Evolutionary conservation across 306 rosid species (phyloP), one percentile per base, ranked within the genome.

Genomic region (Prunus kanzakura): DNA sequence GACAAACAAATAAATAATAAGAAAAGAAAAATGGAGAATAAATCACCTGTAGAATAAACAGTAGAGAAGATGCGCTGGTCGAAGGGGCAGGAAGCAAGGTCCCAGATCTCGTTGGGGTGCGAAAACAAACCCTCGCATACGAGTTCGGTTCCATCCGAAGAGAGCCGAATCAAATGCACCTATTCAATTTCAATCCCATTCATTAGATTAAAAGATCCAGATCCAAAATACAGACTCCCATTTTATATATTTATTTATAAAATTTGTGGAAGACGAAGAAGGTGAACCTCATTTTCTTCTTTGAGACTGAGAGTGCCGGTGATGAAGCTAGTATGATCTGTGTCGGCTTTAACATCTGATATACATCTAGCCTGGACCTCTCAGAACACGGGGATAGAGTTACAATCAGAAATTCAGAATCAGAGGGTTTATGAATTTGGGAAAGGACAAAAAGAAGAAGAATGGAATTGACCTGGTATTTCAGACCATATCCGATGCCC

Each of bases 11-110:
- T 60, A 15, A 45, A 49, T 10, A 8, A 72, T 27, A 18, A 12
- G 15, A 6, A 55, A 50, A 20, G 56, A 29, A 64, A 14, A 65
- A 14, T 60, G 23, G 27, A 3, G 25, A 20, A 70, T 23, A 23
- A 75, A 71, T 68, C 87, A 96, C 99, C 99, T 54, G 89, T 82
- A 14, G 91, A 95, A 79, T 89, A 91, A 69, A 95, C 98, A 16
- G 99, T 95, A 27, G 99, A 96, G 91, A 96, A 96, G 82, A 92
- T 89, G 62, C 99, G 91, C 74, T 92, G 99, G 80, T 96, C 98
- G 76, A 87, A 96, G 14, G 99, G 99, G 77, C 99, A 92, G 19
- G 98, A 96, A 2, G 85, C 92, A 64, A 96, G 96, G 88, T 92
- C 98, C 98, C 99, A 92, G 81, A 96, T 96, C 98, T 96, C 98